A percentile compares a stretch with the other conserved stretches of the same genome.
Evolutionary conservation across 495 filamentous ascomycete species (phyloP).

Genomic region (Podospora appendiculata): DNA sequence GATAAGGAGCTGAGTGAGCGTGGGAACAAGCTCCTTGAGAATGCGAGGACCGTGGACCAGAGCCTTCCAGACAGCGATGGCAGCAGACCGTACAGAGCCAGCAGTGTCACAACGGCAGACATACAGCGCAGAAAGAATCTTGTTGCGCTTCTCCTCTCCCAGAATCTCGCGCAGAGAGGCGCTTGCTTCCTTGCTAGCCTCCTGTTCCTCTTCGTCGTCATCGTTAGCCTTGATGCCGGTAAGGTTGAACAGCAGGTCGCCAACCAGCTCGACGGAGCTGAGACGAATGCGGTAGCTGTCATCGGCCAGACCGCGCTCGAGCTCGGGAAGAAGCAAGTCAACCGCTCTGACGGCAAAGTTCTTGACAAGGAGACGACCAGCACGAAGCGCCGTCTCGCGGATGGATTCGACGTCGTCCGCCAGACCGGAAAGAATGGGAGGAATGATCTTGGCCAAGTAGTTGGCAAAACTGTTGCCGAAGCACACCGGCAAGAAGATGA

Average conservation of each 20-base stretch:
- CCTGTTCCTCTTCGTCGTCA: constrained; percentile 66
- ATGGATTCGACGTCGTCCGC: constrained; percentile 95
- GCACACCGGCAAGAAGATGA: constrained; percentile 97
- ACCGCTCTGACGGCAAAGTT: constrained; percentile 95
- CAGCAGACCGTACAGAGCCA: constrained; percentile 80
- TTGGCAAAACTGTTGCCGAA: constrained; percentile 98
- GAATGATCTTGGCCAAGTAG: constrained; percentile 93
- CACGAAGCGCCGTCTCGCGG: constrained; percentile 84
- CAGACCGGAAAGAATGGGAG: constrained; percentile 87
- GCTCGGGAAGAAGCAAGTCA: constrained; percentile 85
- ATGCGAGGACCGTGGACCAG: constrained; percentile 87
- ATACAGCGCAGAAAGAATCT: constrained; percentile 88
- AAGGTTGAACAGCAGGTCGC: constrained; percentile 94
- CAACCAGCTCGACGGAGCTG: constrained; percentile 94
- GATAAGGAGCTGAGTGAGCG: constrained; percentile 89
- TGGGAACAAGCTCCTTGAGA: constrained; percentile 90
- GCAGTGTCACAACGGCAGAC: constrained; percentile 98
- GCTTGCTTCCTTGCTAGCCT: constrained; percentile 72
- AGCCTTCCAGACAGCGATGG: constrained; percentile 92
- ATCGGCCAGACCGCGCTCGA: constrained; percentile 91
- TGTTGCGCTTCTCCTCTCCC: constrained; percentile 91
- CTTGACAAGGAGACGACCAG: constrained; percentile 90
- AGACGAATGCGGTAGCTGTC: constrained; percentile 94
- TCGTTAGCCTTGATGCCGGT: constrained; percentile 87
- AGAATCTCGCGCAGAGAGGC: constrained; percentile 88